Evolutionary conservation across 2,329 filamentous ascomycete genomes (phyloP).

Genomic region (Colletotrichum musicola): DNA sequence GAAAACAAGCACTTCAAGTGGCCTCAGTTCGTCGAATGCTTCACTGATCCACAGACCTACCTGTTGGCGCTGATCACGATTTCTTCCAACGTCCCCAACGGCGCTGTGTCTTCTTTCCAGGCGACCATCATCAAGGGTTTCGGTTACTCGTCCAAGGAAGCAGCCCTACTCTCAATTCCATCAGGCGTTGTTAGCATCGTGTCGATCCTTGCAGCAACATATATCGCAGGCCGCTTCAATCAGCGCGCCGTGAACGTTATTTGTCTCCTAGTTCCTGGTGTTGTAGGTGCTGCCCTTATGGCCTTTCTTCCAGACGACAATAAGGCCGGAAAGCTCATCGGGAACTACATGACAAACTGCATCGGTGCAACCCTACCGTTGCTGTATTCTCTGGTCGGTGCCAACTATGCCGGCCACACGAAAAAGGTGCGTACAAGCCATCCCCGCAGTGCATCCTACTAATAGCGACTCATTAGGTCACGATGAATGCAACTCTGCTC

Average conservation of each 20-base stretch:
- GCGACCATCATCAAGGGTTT: conserved; percentile 73
- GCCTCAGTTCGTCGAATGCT: conserved; percentile 70
- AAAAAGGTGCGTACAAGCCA: conserved; percentile 60
- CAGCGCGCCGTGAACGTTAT: conserved; percentile 63
- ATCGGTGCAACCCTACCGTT: conserved; percentile 75
- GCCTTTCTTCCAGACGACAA: conserved; percentile 65
- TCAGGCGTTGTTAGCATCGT: conserved; percentile 73
- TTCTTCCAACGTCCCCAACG: conserved; percentile 72
- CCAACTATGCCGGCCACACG: conserved; percentile 76
- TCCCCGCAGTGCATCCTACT: not conserved
- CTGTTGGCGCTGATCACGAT: conserved; percentile 72
- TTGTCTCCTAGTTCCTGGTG: conserved; percentile 35
- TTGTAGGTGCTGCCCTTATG: conserved; percentile 67
- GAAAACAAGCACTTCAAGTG: conserved; percentile 77
- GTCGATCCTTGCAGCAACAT: conserved; percentile 70
- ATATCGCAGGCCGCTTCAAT: conserved; percentile 64
- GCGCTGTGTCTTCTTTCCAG: conserved; percentile 75
- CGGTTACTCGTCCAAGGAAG: conserved; percentile 69
- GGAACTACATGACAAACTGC: conserved; percentile 76
- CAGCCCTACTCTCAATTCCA: conserved; percentile 74
- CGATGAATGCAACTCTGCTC: conserved; percentile 63
- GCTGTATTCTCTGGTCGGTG: conserved; percentile 76
- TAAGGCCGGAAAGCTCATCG: conserved; percentile 63
- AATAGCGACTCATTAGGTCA: conserved; percentile 47
- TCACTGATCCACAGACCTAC: conserved; percentile 65